These are phyloP conservation scores for Populus nigra DNA, from an alignment of 345 rosid genomes.

Conservation along the genomic window DNA sequence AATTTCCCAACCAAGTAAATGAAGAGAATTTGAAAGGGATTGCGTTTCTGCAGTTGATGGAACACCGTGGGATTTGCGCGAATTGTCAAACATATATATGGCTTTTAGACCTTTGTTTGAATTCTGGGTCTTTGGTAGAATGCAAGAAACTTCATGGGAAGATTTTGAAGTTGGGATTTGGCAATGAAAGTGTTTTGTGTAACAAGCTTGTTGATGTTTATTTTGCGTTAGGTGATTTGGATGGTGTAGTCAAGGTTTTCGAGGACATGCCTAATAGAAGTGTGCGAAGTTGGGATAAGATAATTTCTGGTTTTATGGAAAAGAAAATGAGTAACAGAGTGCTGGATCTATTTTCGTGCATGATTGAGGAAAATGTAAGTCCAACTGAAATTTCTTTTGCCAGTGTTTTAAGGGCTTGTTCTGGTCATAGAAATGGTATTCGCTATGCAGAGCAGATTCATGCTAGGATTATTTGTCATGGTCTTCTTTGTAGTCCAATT, in stretches of 20 bases:
- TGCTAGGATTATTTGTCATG: conserved; percentile 54
- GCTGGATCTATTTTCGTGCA: conserved; percentile 34
- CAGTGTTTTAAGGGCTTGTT: conserved; percentile 48
- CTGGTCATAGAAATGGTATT: conserved; percentile 31
- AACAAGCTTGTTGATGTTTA: conserved; percentile 52
- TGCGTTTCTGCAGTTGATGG: conserved; percentile 29
- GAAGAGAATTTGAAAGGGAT: conserved; percentile 28
- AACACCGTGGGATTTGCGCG: conserved; percentile 43
- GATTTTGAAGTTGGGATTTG: conserved; percentile 59
- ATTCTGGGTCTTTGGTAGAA: conserved; percentile 40
- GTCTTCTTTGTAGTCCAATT: conserved; percentile 42
- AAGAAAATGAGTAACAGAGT: conserved; percentile 36
- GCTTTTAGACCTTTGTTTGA: conserved; percentile 53
- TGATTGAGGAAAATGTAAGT: conserved; percentile 41
- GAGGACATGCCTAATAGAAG: conserved; percentile 66
- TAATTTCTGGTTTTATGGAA: conserved; percentile 42
- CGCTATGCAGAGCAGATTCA: conserved; percentile 56
- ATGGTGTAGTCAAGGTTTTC: conserved; percentile 48
- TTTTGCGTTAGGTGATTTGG: conserved; percentile 37
- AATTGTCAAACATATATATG: conserved; percentile 53
- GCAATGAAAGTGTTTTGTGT: conserved; percentile 33
- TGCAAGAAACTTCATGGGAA: conserved; percentile 56
- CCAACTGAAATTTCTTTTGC: conserved; percentile 49
- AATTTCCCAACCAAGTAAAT: conserved; percentile 21
- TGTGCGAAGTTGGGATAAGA: conserved; percentile 49